These are phyloP conservation scores for Quercus parvula DNA, from an alignment of 306 rosid genomes.

Conservation along the genomic window DNA sequence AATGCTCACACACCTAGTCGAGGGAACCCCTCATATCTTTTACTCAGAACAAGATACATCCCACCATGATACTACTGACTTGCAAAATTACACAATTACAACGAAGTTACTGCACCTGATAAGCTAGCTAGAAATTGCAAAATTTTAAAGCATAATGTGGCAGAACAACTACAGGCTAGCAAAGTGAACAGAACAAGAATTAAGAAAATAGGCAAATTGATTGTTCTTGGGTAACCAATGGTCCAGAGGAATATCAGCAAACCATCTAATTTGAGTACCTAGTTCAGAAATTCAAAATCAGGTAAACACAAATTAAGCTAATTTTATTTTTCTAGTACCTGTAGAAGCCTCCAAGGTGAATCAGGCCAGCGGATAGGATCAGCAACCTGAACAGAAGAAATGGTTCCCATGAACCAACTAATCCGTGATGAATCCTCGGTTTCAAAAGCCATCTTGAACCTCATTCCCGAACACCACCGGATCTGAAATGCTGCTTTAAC, in stretches of 20 bases:
- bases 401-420: conserved; percentile 92
- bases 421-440: conserved; percentile 85
- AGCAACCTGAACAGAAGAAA: conserved; percentile 70
- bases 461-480: conserved; percentile 75
- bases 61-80: neutral
- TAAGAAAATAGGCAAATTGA: neutral
- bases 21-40: neutral
- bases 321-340: conserved; percentile 44
- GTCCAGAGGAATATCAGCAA: neutral
- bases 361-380: conserved; percentile 84
- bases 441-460: conserved; percentile 97
- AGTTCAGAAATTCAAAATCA: neutral
- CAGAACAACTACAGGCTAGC: neutral
- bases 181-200: neutral
- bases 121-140: neutral
- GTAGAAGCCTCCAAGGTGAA: conserved; percentile 96
- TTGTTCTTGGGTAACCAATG: neutral
- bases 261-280: neutral
- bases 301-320: neutral
- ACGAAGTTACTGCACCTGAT: neutral
- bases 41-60: neutral
- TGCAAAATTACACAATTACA: neutral
- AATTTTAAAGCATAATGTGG: neutral
- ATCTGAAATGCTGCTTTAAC: conserved; percentile 70
- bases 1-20: neutral